Evolutionary conservation across 2,329 filamentous ascomycete species (phyloP).

Genomic region (Tolypocladium cylindrosporum): DNA sequence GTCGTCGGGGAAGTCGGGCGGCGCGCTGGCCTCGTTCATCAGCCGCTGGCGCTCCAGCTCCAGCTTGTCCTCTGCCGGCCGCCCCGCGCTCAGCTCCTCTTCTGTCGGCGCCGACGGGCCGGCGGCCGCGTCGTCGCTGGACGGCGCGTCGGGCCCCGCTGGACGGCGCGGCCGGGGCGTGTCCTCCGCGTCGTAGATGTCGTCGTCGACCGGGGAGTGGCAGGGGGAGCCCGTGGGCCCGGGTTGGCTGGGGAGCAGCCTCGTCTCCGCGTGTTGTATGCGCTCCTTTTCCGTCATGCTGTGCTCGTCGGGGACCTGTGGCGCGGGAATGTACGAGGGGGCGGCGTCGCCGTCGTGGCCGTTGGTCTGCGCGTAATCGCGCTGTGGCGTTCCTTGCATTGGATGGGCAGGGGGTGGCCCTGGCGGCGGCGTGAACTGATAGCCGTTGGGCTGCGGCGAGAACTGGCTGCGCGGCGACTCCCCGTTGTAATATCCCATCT

Average conservation of each 20-base stretch:
- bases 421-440: constrained; percentile 2
- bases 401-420: constrained; percentile 6
- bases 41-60: constrained; percentile 61
- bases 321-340: constrained; percentile 47
- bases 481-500: constrained; percentile 5
- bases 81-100: constrained; percentile 27
- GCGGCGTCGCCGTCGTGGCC: constrained; percentile 14
- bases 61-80: constrained; percentile 59
- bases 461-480: neutral
- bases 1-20: constrained; percentile 47
- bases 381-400: neutral
- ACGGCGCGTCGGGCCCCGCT: constrained; percentile 4
- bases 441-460: constrained; percentile 22
- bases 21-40: constrained; percentile 54
- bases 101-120: constrained; percentile 34
- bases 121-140: constrained; percentile 6
- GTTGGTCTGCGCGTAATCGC: constrained; percentile 7
- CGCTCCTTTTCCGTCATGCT: constrained; percentile 73
- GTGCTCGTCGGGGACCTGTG: constrained; percentile 49
- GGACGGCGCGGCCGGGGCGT: constrained; percentile 15
- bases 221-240: constrained; percentile 28
- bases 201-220: constrained; percentile 28
- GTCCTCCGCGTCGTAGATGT: constrained; percentile 40
- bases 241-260: constrained; percentile 72
- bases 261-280: constrained; percentile 65